Evolutionary conservation across 169 alveolate genomes (phyloP).

Genomic region (Cryptosporidium tyzzeri): DNA sequence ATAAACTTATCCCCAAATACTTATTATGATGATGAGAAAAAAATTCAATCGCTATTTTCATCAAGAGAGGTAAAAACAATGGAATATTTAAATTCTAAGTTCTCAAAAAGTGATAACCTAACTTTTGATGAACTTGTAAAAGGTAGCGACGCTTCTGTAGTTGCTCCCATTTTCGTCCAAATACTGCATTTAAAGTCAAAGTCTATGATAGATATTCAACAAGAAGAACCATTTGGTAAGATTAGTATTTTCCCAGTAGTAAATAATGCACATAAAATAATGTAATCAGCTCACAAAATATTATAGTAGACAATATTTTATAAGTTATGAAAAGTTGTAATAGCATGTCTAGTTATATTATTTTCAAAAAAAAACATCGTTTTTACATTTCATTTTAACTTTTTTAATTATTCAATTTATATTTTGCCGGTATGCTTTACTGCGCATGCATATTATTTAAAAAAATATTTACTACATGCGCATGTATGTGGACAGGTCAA

Average conservation of each 20-base stretch:
- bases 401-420: slow-evolving; percentile 4
- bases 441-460: slow-evolving; percentile 34
- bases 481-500: slow-evolving; percentile 56
- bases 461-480: slow-evolving; percentile 11
- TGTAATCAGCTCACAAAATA: background rate
- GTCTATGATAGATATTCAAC: slow-evolving; percentile 50
- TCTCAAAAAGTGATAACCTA: background rate
- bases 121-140: slow-evolving; percentile 27
- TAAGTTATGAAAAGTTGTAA: background rate
- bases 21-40: slow-evolving; percentile 11
- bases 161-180: slow-evolving; percentile 73
- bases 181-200: slow-evolving; percentile 60
- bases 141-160: slow-evolving; percentile 19
- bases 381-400: background rate
- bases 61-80: slow-evolving; percentile 66
- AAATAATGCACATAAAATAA: background rate
- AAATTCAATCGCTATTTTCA: slow-evolving; percentile 25
- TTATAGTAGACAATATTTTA: background rate
- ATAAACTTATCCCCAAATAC: background rate
- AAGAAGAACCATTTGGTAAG: slow-evolving; percentile 51
- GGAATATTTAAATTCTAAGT: slow-evolving; percentile 47
- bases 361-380: background rate
- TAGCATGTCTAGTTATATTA: background rate
- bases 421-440: slow-evolving; percentile 26
- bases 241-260: slow-evolving; percentile 22